Conservation (phyloP, 2,329 filamentous ascomycete species). For the Bertia moriformis region DNA sequence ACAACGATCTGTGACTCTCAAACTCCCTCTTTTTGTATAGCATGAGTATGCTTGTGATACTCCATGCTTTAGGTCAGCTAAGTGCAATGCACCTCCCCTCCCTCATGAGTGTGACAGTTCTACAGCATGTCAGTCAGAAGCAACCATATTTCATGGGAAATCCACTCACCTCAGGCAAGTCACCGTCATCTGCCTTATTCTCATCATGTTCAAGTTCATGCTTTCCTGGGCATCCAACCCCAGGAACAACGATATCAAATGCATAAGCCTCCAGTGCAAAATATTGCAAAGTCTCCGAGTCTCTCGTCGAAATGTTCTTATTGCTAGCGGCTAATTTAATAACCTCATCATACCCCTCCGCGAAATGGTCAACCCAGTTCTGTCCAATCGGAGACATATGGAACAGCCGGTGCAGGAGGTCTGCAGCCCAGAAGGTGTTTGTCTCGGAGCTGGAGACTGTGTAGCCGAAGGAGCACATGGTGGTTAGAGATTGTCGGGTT, state of each 20-base stretch:
- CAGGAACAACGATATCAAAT: constrained; percentile 47
- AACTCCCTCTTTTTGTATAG: too few species aligned
- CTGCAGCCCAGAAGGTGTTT: constrained; percentile 51
- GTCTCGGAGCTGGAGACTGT: constrained; percentile 37
- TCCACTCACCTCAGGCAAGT: not conserved
- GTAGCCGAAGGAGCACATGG: constrained; percentile 49
- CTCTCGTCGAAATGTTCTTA: constrained; percentile 31
- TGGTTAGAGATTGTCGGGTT: constrained; percentile 37
- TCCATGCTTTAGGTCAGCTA: too few species aligned
- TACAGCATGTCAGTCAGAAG: not conserved
- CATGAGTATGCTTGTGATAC: too few species aligned
- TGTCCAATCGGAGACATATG: constrained; percentile 49
- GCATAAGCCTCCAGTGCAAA: constrained; percentile 58
- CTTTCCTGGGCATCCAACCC: constrained; percentile 42
- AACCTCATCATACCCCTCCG: constrained; percentile 39
- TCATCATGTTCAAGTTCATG: constrained; percentile 3
- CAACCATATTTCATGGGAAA: not conserved
- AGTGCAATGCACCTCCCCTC: not conserved
- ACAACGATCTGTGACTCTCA: too few species aligned
- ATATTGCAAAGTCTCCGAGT: constrained; percentile 51
- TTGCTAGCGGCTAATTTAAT: constrained; percentile 32
- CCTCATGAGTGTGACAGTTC: not conserved
- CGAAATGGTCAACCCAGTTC: constrained; percentile 44
- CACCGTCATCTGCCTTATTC: not conserved
- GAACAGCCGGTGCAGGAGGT: constrained; percentile 52